Evolutionary conservation across 2,329 filamentous ascomycete species (phyloP), one percentile per base, ranked within the genome.

Genomic region (Scorias spongiosa): DNA sequence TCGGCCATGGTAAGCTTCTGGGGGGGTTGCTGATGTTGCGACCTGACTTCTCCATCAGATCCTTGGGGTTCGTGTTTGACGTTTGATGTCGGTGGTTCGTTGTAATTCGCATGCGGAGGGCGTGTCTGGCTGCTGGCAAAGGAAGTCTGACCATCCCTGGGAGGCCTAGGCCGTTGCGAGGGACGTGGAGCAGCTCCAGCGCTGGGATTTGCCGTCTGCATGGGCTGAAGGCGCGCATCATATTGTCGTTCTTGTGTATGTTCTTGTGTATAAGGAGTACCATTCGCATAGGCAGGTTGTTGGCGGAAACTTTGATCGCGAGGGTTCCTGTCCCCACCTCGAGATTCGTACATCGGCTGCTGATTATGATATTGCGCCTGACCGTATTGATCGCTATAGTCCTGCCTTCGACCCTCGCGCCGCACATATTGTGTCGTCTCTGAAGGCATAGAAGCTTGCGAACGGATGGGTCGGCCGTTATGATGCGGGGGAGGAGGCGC

Each of bases 1-100:
- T 59, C 57, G 14, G 55, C 56, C 55, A 60, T 59, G 14, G 54
- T 54, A 29, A 44, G 42, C 44, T 55, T 57, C 41, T 51, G 20
- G 48, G 3, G 47, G 43, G 4, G 49, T 46, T 7, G 29, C 34
- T 15, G 39, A 3, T 8, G 26, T 29, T 26, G 39, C 42, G 28
- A 32, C 28, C 37, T 37, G 44, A 10, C 36, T 32, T 12, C 40
- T 32, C 20, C 34, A 37, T 14, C 14, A 43, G 29, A 32, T 29
- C 15, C 39, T 40, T 9, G 41, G 42, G 18, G 28, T 39, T 34
- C 32, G 41, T 14, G 44, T 41, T n/a, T 53, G 41, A 8, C 34
- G 38, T 37, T 49, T 46, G 36, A 39, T 10, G 14, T 29, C n/a
- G 29, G 40, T 30, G 42, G 41, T 18, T 26, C 34, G 18, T 39